Evolutionary conservation across 495 filamentous ascomycete genomes (phyloP).

Genomic region (Aspergillus mulundensis): DNA sequence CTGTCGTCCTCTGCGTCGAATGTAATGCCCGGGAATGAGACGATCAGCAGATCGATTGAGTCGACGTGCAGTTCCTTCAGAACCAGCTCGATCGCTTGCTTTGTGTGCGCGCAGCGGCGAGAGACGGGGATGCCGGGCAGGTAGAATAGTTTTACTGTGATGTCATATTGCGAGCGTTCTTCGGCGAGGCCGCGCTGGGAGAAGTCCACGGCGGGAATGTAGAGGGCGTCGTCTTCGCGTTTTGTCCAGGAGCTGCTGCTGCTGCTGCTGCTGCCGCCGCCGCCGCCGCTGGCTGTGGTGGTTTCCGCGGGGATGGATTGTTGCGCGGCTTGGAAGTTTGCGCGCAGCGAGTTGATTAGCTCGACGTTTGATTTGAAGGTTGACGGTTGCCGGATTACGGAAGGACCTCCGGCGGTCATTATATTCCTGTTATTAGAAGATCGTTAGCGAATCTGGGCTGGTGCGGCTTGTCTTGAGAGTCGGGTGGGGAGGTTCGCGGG

Average conservation of each 20-base stretch:
- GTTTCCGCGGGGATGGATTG: conserved; percentile 42
- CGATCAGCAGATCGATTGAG: conserved; percentile 82
- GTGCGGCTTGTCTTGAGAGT: neutral
- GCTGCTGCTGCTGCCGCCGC: conserved; percentile 8
- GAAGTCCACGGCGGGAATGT: conserved; percentile 75
- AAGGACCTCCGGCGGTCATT: conserved; percentile 66
- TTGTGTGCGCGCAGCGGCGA: conserved; percentile 60
- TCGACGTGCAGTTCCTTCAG: conserved; percentile 69
- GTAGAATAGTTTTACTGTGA: conserved; percentile 92
- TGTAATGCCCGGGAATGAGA: conserved; percentile 87
- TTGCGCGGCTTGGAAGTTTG: conserved; percentile 71
- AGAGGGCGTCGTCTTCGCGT: conserved; percentile 55
- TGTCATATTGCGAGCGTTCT: conserved; percentile 78
- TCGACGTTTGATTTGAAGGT: conserved; percentile 82
- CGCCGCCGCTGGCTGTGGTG: conserved; percentile 19
- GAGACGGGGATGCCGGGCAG: conserved; percentile 63
- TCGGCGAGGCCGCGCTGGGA: conserved; percentile 66
- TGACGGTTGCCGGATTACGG: conserved; percentile 71
- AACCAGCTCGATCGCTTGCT: conserved; percentile 74
- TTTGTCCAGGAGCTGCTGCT: conserved; percentile 58
- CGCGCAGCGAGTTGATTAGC: conserved; percentile 76
- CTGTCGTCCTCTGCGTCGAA: conserved; percentile 92
- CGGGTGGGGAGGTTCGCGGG: neutral
- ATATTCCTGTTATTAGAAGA: conserved; percentile 64
- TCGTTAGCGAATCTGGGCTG: conserved; percentile 6